Conservation (phyloP, 148 eudicot species). For the Nyssa sinensis region DNA sequence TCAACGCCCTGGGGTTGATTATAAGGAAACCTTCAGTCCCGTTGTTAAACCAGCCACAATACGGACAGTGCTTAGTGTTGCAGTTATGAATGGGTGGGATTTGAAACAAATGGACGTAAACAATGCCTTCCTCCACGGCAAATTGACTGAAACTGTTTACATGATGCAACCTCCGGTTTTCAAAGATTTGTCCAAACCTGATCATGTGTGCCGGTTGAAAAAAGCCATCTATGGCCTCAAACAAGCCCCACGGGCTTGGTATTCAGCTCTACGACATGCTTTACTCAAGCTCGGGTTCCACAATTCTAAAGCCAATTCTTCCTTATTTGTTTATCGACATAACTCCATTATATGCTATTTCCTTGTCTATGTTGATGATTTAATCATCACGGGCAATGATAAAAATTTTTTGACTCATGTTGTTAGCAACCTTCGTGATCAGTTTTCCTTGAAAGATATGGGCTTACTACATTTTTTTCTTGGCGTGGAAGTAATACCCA, state of each 20-base stretch:
- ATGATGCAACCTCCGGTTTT: slow-evolving; percentile 19
- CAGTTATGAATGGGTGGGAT: not conserved
- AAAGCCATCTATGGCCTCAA: not conserved
- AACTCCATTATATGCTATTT: not conserved
- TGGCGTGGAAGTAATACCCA: not conserved
- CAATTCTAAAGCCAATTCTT: not conserved
- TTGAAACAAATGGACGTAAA: slow-evolving; percentile 9
- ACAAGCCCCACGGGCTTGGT: not conserved
- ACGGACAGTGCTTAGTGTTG: not conserved
- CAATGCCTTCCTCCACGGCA: slow-evolving; percentile 18
- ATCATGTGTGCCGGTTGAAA: not conserved
- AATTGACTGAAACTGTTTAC: not conserved
- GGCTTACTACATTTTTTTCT: slow-evolving; percentile 1
- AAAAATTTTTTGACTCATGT: no score
- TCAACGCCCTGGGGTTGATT: not conserved
- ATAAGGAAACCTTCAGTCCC: not conserved
- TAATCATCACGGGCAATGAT: not conserved
- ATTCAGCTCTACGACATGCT: not conserved
- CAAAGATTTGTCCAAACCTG: not conserved
- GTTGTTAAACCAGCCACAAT: slow-evolving; percentile 13
- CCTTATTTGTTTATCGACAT: not conserved
- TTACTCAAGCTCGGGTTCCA: not conserved
- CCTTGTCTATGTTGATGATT: slow-evolving; percentile 9
- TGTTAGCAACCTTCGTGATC: not conserved
- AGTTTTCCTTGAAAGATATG: slow-evolving; percentile 6